phyloP scores from a whole-genome alignment of 495 filamentous ascomycete genomes.

The Lentithecium fluviatile region DNA sequence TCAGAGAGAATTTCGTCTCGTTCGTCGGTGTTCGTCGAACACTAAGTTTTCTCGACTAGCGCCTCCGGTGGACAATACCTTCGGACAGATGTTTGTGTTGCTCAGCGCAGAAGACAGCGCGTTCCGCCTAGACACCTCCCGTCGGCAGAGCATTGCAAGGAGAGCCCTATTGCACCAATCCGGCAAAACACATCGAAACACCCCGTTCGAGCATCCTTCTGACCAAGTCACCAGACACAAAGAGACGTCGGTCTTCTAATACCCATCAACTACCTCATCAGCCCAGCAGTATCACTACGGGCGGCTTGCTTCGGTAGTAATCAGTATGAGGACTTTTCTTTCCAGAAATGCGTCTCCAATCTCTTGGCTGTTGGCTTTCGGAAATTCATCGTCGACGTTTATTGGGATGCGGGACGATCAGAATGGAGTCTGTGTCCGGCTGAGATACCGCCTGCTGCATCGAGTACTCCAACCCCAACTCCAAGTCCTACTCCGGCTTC shows the following conservation, averaged over 20 bases:
- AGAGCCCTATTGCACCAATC: too few species aligned
- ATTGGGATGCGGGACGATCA: constrained; percentile 57
- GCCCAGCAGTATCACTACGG: constrained; percentile 54
- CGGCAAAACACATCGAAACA: background rate
- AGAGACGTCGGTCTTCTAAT: constrained; percentile 59
- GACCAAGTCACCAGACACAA: constrained; percentile 49
- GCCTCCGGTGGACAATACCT: too few species aligned
- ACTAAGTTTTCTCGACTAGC: too few species aligned
- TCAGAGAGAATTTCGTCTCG: too few species aligned
- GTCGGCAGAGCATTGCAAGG: too few species aligned
- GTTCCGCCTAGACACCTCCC: too few species aligned
- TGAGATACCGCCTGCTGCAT: constrained; percentile 36
- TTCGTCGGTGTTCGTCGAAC: too few species aligned
- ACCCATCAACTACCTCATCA: constrained; percentile 62
- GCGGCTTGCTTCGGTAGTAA: constrained; percentile 59
- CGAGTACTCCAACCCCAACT: too few species aligned
- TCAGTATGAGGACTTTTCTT: constrained; percentile 50
- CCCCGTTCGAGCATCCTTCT: background rate
- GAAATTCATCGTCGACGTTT: constrained; percentile 61
- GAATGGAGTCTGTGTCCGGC: constrained; percentile 63
- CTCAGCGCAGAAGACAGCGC: too few species aligned
- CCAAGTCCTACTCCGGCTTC: too few species aligned
- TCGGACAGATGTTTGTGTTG: too few species aligned
- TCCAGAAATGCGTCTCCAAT: constrained; percentile 59
- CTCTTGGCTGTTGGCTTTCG: constrained; percentile 59